These are phyloP conservation scores for Amanita fuliginea DNA, from an alignment of 768 basidiomycete genomes.

Conservation along the genomic window DNA sequence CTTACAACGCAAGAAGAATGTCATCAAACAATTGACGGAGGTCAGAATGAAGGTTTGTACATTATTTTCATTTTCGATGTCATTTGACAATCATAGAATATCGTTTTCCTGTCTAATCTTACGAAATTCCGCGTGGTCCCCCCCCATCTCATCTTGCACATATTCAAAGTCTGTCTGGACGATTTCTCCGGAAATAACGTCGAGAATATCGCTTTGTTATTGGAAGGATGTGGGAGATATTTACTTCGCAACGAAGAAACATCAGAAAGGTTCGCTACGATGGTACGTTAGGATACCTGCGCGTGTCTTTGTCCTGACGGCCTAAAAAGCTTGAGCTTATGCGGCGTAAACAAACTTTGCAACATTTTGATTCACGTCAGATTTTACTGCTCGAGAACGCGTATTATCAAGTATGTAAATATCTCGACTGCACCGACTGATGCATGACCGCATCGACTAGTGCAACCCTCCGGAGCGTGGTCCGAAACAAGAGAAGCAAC, in stretches of 20 bases:
- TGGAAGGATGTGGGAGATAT: constrained; percentile 93
- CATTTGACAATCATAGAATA: constrained; percentile 45
- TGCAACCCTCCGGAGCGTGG: constrained; percentile 95
- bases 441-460: constrained; percentile 25
- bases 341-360: constrained; percentile 87
- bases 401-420: constrained; percentile 73
- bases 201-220: constrained; percentile 81
- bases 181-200: constrained; percentile 90
- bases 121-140: constrained; percentile 96
- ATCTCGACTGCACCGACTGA: neutral
- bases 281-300: constrained; percentile 40
- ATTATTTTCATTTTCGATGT: neutral
- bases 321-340: constrained; percentile 72
- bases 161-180: constrained; percentile 95
- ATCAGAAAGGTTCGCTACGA: constrained; percentile 71
- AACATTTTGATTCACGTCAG: constrained; percentile 89
- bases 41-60: constrained; percentile 64
- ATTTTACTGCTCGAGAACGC: constrained; percentile 90
- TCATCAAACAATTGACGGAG: constrained; percentile 83
- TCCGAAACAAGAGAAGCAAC: constrained; percentile 76
- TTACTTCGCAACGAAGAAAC: constrained; percentile 84
- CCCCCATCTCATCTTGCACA: constrained; percentile 84
- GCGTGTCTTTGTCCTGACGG: constrained; percentile 2
- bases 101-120: constrained; percentile 77
- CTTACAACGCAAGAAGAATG: constrained; percentile 86